Conservation (phyloP, 148 eudicot genomes). For the Cornus kousa region DNA sequence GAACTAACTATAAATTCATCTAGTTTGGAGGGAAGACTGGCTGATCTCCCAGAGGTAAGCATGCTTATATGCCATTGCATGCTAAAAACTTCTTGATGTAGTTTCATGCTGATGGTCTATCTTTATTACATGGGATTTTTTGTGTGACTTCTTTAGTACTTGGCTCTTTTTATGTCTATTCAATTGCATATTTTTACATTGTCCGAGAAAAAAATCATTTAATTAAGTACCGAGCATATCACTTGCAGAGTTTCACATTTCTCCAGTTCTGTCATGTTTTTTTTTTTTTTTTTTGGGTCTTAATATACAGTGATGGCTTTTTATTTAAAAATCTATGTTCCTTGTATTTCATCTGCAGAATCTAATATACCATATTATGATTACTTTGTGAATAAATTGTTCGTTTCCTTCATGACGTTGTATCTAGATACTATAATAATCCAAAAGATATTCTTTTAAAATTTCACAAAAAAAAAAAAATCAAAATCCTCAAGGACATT, state of each 20-base stretch:
- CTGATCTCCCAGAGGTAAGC: constrained; percentile 57
- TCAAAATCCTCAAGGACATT: no score
- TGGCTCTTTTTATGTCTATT: background rate
- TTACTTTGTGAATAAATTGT: no score
- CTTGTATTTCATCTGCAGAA: no score
- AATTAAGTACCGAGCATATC: no score
- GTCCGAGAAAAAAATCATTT: background rate
- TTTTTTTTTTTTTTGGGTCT: background rate
- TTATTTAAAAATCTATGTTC: no score
- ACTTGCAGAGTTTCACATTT: no score
- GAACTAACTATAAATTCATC: constrained; percentile 72
- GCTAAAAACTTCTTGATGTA: background rate
- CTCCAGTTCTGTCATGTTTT: background rate
- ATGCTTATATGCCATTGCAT: background rate
- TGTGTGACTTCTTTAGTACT: background rate
- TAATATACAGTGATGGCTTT: background rate
- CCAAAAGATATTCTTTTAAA: no score
- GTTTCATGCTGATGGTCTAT: background rate
- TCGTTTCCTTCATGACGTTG: no score
- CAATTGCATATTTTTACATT: background rate
- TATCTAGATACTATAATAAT: no score
- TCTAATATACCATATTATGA: no score
- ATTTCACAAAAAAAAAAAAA: no score
- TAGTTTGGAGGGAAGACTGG: constrained; percentile 43
- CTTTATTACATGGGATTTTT: background rate